Evolutionary conservation across 2,329 filamentous ascomycete genomes (phyloP).

Genomic region (Penicillium sp.): DNA sequence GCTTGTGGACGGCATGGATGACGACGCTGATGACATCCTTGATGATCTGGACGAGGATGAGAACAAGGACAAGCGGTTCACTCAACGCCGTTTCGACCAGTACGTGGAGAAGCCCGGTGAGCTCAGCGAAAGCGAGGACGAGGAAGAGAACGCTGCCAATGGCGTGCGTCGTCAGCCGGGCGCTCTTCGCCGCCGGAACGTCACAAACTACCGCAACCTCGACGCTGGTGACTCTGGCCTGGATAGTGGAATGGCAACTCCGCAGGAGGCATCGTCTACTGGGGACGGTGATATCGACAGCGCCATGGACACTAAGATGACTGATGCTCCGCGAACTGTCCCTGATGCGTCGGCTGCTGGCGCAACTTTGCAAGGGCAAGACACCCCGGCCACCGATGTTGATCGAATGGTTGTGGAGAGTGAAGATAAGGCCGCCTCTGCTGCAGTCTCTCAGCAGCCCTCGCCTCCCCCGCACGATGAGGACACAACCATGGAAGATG

Average conservation of each 20-base stretch:
- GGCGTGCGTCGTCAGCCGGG: constrained; percentile 60
- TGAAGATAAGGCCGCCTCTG: constrained; percentile 28
- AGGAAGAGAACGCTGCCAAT: constrained; percentile 65
- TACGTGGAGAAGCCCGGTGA: constrained; percentile 71
- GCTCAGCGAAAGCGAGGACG: constrained; percentile 82
- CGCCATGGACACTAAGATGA: constrained; percentile 37
- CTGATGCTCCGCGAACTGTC: constrained; percentile 35
- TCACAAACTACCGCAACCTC: constrained; percentile 58
- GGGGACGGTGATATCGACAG: constrained; percentile 43
- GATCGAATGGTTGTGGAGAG: constrained; percentile 30
- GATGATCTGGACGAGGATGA: constrained; percentile 76
- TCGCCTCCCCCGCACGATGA: constrained; percentile 32
- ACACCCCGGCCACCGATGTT: constrained; percentile 29
- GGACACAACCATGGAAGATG: constrained; percentile 41
- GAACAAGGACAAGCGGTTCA: constrained; percentile 76
- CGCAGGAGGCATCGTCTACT: constrained; percentile 40
- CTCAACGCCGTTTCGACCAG: constrained; percentile 76
- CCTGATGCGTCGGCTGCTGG: constrained; percentile 33
- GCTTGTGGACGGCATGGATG: constrained; percentile 52
- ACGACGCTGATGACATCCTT: constrained; percentile 60
- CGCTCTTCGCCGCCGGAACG: constrained; percentile 49
- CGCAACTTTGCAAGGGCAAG: constrained; percentile 28
- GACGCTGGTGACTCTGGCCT: constrained; percentile 51
- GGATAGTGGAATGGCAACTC: constrained; percentile 49
- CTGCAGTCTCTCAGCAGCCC: constrained; percentile 28